phyloP scores from a whole-genome alignment of 2,329 filamentous ascomycete genomes.

The Epichloe amarillans region DNA sequence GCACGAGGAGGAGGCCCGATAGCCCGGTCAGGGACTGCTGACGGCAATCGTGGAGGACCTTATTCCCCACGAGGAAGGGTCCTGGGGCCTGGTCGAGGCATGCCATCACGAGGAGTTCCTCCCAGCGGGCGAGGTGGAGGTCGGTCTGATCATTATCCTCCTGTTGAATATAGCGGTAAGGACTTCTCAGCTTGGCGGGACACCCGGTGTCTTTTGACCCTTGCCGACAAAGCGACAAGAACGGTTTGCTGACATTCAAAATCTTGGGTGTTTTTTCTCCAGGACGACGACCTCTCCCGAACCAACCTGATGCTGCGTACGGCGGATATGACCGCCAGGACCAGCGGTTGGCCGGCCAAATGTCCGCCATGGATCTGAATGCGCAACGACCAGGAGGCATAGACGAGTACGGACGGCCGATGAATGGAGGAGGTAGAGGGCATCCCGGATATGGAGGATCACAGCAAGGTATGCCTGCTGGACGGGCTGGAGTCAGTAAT shows the following conservation, averaged over 20 bases:
- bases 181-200: neutral
- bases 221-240: neutral
- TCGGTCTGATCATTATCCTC: conserved; percentile 2
- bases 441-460: conserved; percentile 17
- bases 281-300: conserved; percentile 10
- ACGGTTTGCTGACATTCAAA: neutral
- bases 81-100: conserved; percentile 16
- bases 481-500: conserved; percentile 11
- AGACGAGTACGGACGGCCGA: conserved; percentile 15
- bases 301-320: conserved; percentile 9
- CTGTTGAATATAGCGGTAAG: conserved; percentile 5
- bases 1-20: conserved; percentile 34
- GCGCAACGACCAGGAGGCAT: conserved; percentile 13
- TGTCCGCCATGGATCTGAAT: conserved; percentile 24
- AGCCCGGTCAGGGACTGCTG: conserved; percentile 26
- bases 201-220: neutral
- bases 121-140: neutral
- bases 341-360: conserved; percentile 19
- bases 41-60: conserved; percentile 22
- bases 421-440: conserved; percentile 13
- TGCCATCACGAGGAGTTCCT: conserved; percentile 2
- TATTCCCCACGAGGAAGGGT: conserved; percentile 25
- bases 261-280: conserved; percentile 9
- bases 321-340: conserved; percentile 16
- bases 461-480: conserved; percentile 15